Conservation (phyloP, 2,329 filamentous ascomycete genomes). For the Cordyceps cicadae region DNA sequence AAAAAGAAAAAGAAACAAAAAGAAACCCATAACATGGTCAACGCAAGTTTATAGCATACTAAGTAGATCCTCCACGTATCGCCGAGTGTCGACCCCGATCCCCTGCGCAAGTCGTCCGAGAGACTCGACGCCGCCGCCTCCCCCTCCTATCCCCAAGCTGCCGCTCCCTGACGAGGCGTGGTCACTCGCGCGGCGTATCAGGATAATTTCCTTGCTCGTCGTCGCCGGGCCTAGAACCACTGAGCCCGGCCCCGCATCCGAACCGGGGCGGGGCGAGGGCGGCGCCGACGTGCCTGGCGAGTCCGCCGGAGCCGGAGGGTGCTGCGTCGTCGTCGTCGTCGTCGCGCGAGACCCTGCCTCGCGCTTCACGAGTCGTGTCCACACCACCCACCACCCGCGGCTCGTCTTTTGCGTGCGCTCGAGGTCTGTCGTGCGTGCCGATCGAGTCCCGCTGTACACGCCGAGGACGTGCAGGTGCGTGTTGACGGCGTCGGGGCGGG, state of each 20-base stretch:
- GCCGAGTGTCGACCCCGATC: constrained; percentile 67
- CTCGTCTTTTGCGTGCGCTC: constrained; percentile 59
- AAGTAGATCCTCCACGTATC: constrained; percentile 65
- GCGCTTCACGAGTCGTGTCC: constrained; percentile 45
- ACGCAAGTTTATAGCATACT: constrained; percentile 37
- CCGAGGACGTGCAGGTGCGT: constrained; percentile 58
- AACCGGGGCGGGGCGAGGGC: neutral
- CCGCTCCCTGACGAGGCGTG: constrained; percentile 29
- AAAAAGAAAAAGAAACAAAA: neutral
- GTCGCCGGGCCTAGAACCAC: constrained; percentile 12
- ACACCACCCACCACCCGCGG: constrained; percentile 63
- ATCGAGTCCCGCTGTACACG: constrained; percentile 39
- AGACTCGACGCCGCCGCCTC: constrained; percentile 33
- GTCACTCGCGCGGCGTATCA: constrained; percentile 53
- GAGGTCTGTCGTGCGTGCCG: constrained; percentile 33
- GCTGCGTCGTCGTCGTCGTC: constrained; percentile 10
- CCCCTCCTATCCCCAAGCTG: constrained; percentile 24
- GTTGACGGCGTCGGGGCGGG: constrained; percentile 53
- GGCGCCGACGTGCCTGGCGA: neutral
- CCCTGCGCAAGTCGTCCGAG: constrained; percentile 58
- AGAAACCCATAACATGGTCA: neutral
- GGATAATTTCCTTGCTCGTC: constrained; percentile 51
- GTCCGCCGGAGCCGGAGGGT: constrained; percentile 6
- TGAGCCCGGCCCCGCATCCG: constrained; percentile 10
- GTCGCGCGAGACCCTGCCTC: neutral